Evolutionary conservation across 2,329 filamentous ascomycete species (phyloP), one percentile per base, ranked within the genome.

Genomic region (Rutstroemia sp.): DNA sequence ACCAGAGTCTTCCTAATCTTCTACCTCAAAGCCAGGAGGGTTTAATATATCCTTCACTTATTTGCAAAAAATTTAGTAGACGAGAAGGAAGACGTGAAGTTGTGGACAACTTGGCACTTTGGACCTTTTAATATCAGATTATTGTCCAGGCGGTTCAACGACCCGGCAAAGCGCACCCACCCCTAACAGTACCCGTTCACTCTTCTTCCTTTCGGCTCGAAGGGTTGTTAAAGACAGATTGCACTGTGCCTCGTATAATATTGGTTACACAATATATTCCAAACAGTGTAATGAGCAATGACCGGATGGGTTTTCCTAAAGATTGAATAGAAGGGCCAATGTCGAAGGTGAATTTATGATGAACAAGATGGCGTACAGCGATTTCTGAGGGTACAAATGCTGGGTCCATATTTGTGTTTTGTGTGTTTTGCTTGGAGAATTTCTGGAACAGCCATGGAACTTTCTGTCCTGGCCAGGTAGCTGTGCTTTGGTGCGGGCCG

Each of bases 321-420:
- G 72, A 71, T 45, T 76, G 70, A 51, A 75, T 71, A 17, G 76
- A 76, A 19, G 76, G 71, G 48, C 76, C 76, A 58, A 81, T 67
- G 60, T 80, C 74, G 58, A 83, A 63, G 30, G 73, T 73, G 62
- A 82, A 78, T 60, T 73, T 71, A 61, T 82, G 73, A 54, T 74
- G 69, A 59, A 76, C 67, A 59, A 73, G 70, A 66, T 78, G 76
- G 63, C 72, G 73, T 52, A 78, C 70, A 56, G 71, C 73, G 49
- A 74, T 63, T 59, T 73, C 68, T 47, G 73, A 62, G 54, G 73
- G 72, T 52, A 74, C 67, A 67, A 74, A 73, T 21, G 63, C 67
- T 48, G 67, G 55, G 54, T 70, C 68, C 68, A 30, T 56, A 34
- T 48, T 46, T 27, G 38, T 40, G 14, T 19, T n/a, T 19, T n/a